These are phyloP conservation scores for Rhododendron vialii DNA, from an alignment of 148 eudicot genomes.

Conservation along the genomic window DNA sequence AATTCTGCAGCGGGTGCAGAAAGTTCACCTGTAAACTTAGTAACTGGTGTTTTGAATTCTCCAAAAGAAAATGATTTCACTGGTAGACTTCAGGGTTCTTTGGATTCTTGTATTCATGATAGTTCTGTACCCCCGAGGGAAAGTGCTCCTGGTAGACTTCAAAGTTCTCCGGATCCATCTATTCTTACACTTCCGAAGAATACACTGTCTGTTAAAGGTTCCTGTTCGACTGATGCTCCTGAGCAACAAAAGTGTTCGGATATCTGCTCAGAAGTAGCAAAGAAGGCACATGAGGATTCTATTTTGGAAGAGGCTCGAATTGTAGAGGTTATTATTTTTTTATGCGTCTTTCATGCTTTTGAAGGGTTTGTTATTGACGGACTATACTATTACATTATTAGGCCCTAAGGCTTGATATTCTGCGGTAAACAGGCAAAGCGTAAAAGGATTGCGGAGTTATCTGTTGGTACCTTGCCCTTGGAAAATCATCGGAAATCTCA, in stretches of 20 bases:
- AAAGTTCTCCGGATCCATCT: constrained; percentile 5
- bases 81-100: constrained; percentile 20
- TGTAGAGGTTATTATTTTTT: constrained; percentile 59
- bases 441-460: constrained; percentile 73
- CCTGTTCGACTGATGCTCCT: constrained; percentile 18
- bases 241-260: constrained; percentile 40
- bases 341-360: constrained; percentile 1
- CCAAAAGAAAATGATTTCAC: constrained; percentile 28
- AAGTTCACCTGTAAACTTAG: constrained; percentile 9
- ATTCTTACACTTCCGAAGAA: constrained; percentile 12
- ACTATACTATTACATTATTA: background rate
- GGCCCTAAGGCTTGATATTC: constrained; percentile 12
- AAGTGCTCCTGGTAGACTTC: background rate
- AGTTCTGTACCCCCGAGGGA: constrained; percentile 1
- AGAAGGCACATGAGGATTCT: constrained; percentile 72
- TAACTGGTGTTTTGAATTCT: constrained; percentile 16
- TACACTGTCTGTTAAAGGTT: constrained; percentile 10
- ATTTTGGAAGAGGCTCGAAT: constrained; percentile 81
- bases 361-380: constrained; percentile 12
- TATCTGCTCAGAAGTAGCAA: constrained; percentile 35
- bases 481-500: constrained; percentile 55
- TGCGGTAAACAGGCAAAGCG: constrained; percentile 61
- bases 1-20: constrained; percentile 27
- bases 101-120: constrained; percentile 31
- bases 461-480: constrained; percentile 34